These are phyloP conservation scores for Hymenoscyphus scutula DNA, from an alignment of 2,329 filamentous ascomycete genomes.

Conservation along the genomic window DNA sequence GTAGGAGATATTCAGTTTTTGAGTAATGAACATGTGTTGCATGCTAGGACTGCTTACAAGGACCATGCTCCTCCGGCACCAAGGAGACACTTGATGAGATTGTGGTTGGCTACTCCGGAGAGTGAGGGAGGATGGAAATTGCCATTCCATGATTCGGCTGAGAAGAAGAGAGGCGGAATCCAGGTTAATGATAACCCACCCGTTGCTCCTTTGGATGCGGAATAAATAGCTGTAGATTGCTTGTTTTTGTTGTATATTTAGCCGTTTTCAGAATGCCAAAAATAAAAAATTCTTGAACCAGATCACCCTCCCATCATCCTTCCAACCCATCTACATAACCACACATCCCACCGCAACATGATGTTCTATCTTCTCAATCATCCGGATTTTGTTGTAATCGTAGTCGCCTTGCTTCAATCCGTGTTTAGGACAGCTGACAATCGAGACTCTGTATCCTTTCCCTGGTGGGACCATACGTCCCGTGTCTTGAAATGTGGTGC, in stretches of 20 bases:
- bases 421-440: slow-evolving; percentile 17
- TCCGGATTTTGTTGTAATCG: slow-evolving; percentile 20
- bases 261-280: slow-evolving; percentile 6
- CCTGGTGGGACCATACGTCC: not conserved
- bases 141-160: slow-evolving; percentile 75
- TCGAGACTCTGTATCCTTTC: not conserved
- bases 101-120: slow-evolving; percentile 83
- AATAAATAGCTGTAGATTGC: slow-evolving; percentile 46
- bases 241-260: slow-evolving; percentile 1
- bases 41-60: slow-evolving; percentile 77
- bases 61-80: slow-evolving; percentile 67
- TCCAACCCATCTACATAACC: not conserved
- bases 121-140: slow-evolving; percentile 80
- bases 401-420: slow-evolving; percentile 18
- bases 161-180: slow-evolving; percentile 86
- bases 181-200: slow-evolving; percentile 81
- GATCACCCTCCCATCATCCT: not conserved
- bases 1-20: slow-evolving; percentile 88
- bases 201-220: slow-evolving; percentile 72
- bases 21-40: slow-evolving; percentile 75
- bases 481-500: slow-evolving; percentile 13
- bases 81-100: slow-evolving; percentile 72
- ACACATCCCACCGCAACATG: not conserved
- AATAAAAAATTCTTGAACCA: not conserved
- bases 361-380: slow-evolving; percentile 16